Conservation (phyloP, 805 yeast genomes). For the Blastobotrys terrestris region DNA sequence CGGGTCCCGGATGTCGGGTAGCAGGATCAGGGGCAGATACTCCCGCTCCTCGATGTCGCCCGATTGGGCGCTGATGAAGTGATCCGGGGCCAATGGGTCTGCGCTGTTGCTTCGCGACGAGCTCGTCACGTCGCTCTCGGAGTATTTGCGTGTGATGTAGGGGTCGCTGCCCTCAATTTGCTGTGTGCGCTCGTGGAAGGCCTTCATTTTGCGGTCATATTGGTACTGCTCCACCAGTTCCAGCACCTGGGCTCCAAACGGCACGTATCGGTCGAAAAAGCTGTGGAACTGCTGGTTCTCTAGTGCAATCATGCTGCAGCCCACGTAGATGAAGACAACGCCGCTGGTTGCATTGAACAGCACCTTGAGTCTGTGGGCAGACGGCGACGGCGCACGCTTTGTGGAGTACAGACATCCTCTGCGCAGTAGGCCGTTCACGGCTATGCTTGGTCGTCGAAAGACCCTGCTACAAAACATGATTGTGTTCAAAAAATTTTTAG, state of each 20-base stretch:
- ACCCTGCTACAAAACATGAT: neutral
- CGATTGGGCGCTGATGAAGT: slow-evolving; percentile 22
- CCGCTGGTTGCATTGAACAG: neutral
- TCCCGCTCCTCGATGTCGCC: slow-evolving; percentile 22
- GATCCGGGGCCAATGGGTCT: slow-evolving; percentile 19
- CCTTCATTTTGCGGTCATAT: slow-evolving; percentile 6
- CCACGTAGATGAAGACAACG: neutral
- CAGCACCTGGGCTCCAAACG: slow-evolving; percentile 15
- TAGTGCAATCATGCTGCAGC: neutral
- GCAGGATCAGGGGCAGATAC: slow-evolving; percentile 23
- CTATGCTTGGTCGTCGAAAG: neutral
- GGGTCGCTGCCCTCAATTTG: slow-evolving; percentile 12
- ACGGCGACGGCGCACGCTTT: neutral
- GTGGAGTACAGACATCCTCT: neutral
- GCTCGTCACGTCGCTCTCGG: neutral
- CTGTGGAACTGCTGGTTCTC: slow-evolving; percentile 4
- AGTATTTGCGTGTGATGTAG: neutral
- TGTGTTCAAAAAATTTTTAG: too few species aligned
- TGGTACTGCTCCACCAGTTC: slow-evolving; percentile 19
- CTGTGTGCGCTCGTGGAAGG: slow-evolving; percentile 9
- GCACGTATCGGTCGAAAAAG: slow-evolving; percentile 14
- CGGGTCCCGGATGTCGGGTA: slow-evolving; percentile 23
- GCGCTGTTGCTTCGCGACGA: neutral
- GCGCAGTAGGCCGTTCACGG: neutral
- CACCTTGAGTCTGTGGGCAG: neutral